phyloP scores from a whole-genome alignment of 495 filamentous ascomycete genomes.

The Neurospora sp. region DNA sequence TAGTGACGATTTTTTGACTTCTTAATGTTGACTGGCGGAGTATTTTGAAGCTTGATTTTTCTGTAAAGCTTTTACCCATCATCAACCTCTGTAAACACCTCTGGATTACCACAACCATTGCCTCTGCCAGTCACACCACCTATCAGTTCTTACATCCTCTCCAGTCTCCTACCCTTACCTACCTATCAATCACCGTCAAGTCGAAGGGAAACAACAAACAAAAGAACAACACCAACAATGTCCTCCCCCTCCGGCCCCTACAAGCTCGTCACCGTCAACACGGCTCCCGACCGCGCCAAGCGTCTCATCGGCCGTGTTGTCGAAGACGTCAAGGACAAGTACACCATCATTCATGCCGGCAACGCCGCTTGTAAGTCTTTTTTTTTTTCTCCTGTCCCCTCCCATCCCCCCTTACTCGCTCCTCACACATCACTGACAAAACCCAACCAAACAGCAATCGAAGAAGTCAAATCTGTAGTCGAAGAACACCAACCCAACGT shows the following conservation, averaged over 20 bases:
- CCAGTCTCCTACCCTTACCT: not conserved
- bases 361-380: slow-evolving; percentile 44
- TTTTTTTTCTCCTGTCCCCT: too few relatives aligned
- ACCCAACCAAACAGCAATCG: slow-evolving; percentile 10
- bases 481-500: slow-evolving; percentile 15
- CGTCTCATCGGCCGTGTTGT: slow-evolving; percentile 48
- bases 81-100: not conserved
- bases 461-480: slow-evolving; percentile 15
- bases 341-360: slow-evolving; percentile 47
- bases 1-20: not conserved
- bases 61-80: not conserved
- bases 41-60: not conserved
- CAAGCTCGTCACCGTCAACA: slow-evolving; percentile 59
- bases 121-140: not conserved
- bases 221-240: not conserved
- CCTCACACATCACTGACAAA: not conserved
- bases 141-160: not conserved
- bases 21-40: not conserved
- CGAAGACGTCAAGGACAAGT: slow-evolving; percentile 48
- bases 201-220: slow-evolving; percentile 1
- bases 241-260: slow-evolving; percentile 38
- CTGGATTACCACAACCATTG: not conserved
- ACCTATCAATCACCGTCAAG: not conserved
- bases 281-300: slow-evolving; percentile 54
- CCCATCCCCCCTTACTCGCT: too few relatives aligned